Conservation (phyloP, 495 filamentous ascomycete genomes). For the Penicillium paradoxum region DNA sequence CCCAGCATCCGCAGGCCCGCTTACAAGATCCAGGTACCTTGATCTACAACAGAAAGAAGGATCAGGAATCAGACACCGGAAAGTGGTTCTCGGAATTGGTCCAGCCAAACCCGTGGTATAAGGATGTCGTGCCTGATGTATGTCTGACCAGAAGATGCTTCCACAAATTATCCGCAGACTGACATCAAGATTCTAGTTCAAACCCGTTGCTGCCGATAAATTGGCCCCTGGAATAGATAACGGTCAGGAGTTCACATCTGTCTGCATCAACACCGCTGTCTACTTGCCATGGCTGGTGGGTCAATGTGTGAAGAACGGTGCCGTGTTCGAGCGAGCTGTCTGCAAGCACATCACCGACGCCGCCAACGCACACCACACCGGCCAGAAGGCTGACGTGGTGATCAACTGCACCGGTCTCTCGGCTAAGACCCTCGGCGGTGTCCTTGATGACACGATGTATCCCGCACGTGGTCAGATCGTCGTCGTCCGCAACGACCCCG, state of each 20-base stretch:
- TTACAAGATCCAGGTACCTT: slow-evolving; percentile 37
- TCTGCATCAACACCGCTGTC: slow-evolving; percentile 86
- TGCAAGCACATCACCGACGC: slow-evolving; percentile 73
- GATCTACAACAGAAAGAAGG: slow-evolving; percentile 62
- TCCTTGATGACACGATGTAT: slow-evolving; percentile 66
- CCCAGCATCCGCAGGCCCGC: neutral
- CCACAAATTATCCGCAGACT: neutral
- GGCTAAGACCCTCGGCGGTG: slow-evolving; percentile 71
- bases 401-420: slow-evolving; percentile 86
- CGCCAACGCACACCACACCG: slow-evolving; percentile 55
- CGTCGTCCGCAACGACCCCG: slow-evolving; percentile 76
- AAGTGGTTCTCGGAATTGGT: slow-evolving; percentile 61
- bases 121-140: slow-evolving; percentile 67
- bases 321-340: slow-evolving; percentile 55
- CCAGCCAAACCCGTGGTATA: slow-evolving; percentile 75
- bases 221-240: slow-evolving; percentile 59
- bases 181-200: slow-evolving; percentile 38
- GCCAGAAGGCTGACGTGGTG: slow-evolving; percentile 60
- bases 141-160: slow-evolving; percentile 5
- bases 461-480: slow-evolving; percentile 86
- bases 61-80: slow-evolving; percentile 44
- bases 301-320: slow-evolving; percentile 67
- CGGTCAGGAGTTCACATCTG: slow-evolving; percentile 71
- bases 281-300: slow-evolving; percentile 80
- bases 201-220: slow-evolving; percentile 48